Evolutionary conservation across 345 rosid species (phyloP), one percentile per base, ranked within the genome.

Genomic region (Pistacia vera): DNA sequence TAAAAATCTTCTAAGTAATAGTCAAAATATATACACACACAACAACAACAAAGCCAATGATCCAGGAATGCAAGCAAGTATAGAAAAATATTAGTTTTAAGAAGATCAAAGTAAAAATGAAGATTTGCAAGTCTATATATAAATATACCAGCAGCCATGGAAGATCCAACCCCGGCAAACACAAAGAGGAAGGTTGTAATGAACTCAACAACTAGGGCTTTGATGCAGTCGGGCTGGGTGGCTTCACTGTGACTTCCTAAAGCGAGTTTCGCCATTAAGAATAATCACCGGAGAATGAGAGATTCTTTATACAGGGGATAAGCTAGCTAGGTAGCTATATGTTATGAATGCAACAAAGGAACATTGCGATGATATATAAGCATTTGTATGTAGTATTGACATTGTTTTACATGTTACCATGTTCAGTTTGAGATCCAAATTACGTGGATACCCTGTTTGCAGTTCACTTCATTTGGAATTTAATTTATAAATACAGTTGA

Each of bases 171-270:
- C 7, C 98, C 97, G 2, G 83, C 86, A 41, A 94, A 94, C 64
- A 92, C 92, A 68, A 94, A 95, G 77, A 93, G 81, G 82, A 93
- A 95, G 63, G 98, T 95, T 80, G 92, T 87, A 66, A 95, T 77
- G 80, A 93, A 93, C 83, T 95, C 98, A 17, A 93, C 89, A 11
- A 87, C 73, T 35, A 95, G 90, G 77, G 98, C 98, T 77, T 80
- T 91, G 80, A 95, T 83, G 84, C 90, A 88, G 76, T 88, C 97
- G 0, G 93, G 90, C 80, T 91, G 81, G 46, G 84, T 74, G 25
- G 81, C 92, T 84, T 93, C 97, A 14, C 68, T 75, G 68, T 83
- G 78, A 68, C 75, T 78, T 74, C 98, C 95, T 36, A 91, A 41
- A 2, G 95, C 89, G 38, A 95, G 91, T 74, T 90, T 90, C 72